These are phyloP conservation scores for Aspergillus sp. DNA, from an alignment of 2,329 filamentous ascomycete genomes.

Conservation along the genomic window DNA sequence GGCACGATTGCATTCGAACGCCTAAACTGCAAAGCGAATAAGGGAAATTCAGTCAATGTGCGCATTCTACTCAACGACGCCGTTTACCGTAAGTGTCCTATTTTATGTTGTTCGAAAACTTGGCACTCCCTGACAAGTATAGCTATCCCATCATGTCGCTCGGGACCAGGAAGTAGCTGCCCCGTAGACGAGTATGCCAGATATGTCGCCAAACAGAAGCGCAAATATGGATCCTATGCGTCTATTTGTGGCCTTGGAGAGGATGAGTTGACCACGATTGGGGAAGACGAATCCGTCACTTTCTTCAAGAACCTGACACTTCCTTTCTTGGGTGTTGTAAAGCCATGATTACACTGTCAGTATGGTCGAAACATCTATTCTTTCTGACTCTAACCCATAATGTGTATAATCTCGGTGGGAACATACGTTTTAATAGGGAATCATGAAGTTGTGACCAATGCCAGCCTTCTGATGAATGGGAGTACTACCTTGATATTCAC, in stretches of 20 bases:
- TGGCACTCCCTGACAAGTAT: not conserved
- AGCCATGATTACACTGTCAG: conserved; percentile 20
- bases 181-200: conserved; percentile 47
- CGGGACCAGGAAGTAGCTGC: conserved; percentile 58
- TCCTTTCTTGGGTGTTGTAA: conserved; percentile 29
- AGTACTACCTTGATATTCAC: not conserved
- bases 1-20: conserved; percentile 66
- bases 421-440: not conserved
- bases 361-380: too few species aligned
- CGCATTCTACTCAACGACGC: conserved; percentile 63
- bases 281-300: conserved; percentile 21
- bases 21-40: conserved; percentile 50
- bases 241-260: conserved; percentile 22
- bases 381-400: too few species aligned
- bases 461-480: not conserved
- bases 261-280: conserved; percentile 21
- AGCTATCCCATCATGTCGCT: conserved; percentile 53
- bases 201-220: conserved; percentile 49
- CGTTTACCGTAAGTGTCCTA: conserved; percentile 49
- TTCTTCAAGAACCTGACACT: conserved; percentile 31
- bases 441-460: not conserved
- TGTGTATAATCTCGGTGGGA: not conserved
- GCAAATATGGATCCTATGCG: conserved; percentile 51
- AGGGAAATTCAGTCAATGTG: conserved; percentile 38
- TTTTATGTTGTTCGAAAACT: too few species aligned